Evolutionary conservation across 352 stramenopile species (phyloP).

Genomic region (Phytopythium boreale): DNA sequence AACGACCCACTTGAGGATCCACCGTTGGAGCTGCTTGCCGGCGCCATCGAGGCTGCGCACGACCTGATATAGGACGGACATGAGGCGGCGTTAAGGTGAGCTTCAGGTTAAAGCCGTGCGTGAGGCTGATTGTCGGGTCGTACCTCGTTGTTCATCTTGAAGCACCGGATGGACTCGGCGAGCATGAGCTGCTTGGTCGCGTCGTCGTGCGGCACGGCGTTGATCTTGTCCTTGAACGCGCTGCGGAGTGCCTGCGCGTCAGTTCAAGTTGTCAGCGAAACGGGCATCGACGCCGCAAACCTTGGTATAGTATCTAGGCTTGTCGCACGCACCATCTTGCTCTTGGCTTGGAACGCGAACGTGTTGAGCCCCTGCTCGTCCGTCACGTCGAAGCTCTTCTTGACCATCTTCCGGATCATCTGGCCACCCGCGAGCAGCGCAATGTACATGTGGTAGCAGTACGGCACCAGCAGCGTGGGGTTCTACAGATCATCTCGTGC

Average conservation of each 20-base stretch:
- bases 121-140: not conserved
- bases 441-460: slow-evolving; percentile 79
- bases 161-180: slow-evolving; percentile 47
- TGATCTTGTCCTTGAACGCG: slow-evolving; percentile 61
- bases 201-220: slow-evolving; percentile 37
- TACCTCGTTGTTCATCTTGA: slow-evolving; percentile 76
- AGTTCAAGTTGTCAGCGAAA: not conserved
- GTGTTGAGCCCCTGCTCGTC: slow-evolving; percentile 43
- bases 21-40: slow-evolving; percentile 38
- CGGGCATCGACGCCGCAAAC: not conserved
- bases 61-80: slow-evolving; percentile 20
- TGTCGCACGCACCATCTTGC: slow-evolving; percentile 29
- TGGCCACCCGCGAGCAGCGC: slow-evolving; percentile 57
- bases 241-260: slow-evolving; percentile 33
- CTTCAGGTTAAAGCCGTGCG: not conserved
- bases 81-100: not conserved
- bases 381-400: slow-evolving; percentile 43
- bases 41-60: slow-evolving; percentile 64
- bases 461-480: slow-evolving; percentile 54
- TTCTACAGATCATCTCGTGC: slow-evolving; percentile 23
- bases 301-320: not conserved
- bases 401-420: slow-evolving; percentile 68
- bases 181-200: slow-evolving; percentile 47
- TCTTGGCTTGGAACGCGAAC: slow-evolving; percentile 53
- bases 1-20: slow-evolving; percentile 61